These are phyloP conservation scores for Cyclostephanos tholiformis DNA, from an alignment of 108 stramenopile species.

Conservation along the genomic window DNA sequence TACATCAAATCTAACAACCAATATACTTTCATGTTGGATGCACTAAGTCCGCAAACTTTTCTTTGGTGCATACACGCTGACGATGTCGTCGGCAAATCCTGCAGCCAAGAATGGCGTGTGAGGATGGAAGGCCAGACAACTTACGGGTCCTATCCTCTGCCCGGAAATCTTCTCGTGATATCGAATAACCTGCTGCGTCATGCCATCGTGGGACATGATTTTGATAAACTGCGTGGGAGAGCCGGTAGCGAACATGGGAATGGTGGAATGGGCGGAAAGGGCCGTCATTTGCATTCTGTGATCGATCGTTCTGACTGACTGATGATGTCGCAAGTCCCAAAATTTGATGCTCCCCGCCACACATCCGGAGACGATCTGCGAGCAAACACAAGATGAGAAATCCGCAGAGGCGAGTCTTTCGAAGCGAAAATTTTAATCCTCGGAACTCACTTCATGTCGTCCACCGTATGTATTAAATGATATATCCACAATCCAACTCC, in stretches of 20 bases:
- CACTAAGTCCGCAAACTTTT: background rate
- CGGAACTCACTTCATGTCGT: conserved; percentile 51
- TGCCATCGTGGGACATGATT: conserved; percentile 85
- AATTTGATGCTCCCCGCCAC: conserved; percentile 86
- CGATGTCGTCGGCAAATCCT: conserved; percentile 82
- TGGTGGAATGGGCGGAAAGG: conserved; percentile 83
- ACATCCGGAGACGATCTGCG: conserved; percentile 84
- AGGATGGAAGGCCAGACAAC: conserved; percentile 93
- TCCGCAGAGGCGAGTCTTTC: conserved; percentile 3
- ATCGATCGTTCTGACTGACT: conserved; percentile 64
- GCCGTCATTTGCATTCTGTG: conserved; percentile 93
- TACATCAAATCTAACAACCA: too few relatives aligned
- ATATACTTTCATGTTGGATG: background rate
- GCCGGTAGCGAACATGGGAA: conserved; percentile 91
- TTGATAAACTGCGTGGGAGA: conserved; percentile 96
- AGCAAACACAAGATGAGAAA: background rate
- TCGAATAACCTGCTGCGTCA: conserved; percentile 85
- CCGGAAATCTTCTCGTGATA: conserved; percentile 90
- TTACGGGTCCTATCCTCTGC: conserved; percentile 94
- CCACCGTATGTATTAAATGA: conserved; percentile 74
- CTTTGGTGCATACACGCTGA: conserved; percentile 66
- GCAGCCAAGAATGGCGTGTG: conserved; percentile 89
- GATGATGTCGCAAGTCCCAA: conserved; percentile 90
- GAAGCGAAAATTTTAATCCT: conserved; percentile 20
- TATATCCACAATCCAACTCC: conserved; percentile 85